Conservation (phyloP, 768 basidiomycete species). For the Kwoniella newhampshirensis region DNA sequence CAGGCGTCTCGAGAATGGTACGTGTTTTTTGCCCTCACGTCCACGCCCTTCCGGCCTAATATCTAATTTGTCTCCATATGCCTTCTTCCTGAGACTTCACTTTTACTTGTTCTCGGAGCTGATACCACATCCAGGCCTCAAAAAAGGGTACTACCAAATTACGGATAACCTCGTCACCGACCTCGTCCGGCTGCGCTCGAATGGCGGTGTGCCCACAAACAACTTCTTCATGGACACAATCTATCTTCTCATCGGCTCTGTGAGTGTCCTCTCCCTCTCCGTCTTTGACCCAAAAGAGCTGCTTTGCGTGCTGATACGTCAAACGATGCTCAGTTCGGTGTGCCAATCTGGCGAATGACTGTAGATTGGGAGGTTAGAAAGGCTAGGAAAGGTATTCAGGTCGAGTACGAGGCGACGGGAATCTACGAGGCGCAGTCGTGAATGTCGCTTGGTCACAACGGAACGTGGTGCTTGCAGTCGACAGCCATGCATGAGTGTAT, state of each 20-base stretch:
- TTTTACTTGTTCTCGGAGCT: neutral
- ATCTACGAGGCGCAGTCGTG: slow-evolving; percentile 18
- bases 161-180: slow-evolving; percentile 68
- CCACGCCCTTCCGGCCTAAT: no score
- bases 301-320: neutral
- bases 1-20: slow-evolving; percentile 62
- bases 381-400: slow-evolving; percentile 15
- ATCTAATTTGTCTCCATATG: neutral
- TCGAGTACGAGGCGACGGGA: slow-evolving; percentile 27
- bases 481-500: no score
- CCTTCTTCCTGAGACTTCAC: neutral
- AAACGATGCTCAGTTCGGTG: slow-evolving; percentile 48
- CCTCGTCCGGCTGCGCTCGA: slow-evolving; percentile 67
- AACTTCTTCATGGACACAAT: slow-evolving; percentile 63
- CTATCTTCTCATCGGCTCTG: slow-evolving; percentile 56
- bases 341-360: slow-evolving; percentile 51
- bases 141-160: slow-evolving; percentile 70
- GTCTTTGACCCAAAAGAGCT: neutral
- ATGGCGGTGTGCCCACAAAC: slow-evolving; percentile 65
- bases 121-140: slow-evolving; percentile 59
- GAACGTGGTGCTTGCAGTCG: no score
- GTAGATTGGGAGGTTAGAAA: slow-evolving; percentile 39
- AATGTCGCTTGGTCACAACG: no score
- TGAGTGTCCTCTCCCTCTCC: slow-evolving; percentile 42
- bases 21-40: slow-evolving; percentile 15